Evolutionary conservation across 176 grass and related monocot genomes (phyloP), one percentile per base, ranked within the genome.

Genomic region (sorghum (Sorghum bicolor)): DNA sequence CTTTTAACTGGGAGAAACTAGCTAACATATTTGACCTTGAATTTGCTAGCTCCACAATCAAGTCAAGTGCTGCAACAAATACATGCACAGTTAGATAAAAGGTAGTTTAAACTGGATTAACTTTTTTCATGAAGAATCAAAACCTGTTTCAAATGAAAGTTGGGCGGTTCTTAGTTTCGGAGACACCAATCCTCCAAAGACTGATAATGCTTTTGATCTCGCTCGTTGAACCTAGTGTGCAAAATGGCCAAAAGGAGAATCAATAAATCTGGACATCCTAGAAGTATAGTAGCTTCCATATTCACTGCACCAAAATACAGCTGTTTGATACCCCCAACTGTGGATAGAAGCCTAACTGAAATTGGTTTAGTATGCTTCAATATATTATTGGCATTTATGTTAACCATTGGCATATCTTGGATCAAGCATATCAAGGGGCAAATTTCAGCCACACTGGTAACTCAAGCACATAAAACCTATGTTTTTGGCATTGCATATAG

Each of bases 71-170:
- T 94, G 85, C 87, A 94, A 5, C 70, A 80, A 83, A 87, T 4
- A 79, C 72, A 85, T 63, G 64, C 33, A 76, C 34, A 81, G 29
- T 80, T 50, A 80, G 38, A 79, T 74, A 87, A 77, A 25, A 76
- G 8, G 25, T 10, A 80, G 30, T 52, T 2, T 65, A 64, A 52
- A 34, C 4, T 15, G 3, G 7, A 62, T 31, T 34, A 20, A 32
- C 43, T 66, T 44, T 19, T 30, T 37, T 45, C 10, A 72, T 66
- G 41, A 90, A 82, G 10, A 75, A 29, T 4, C 40, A 24, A 83
- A 83, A 95, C 96, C 96, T 93, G 87, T 92, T 79, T 98, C 91
- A 64, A 98, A 98, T 74, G 96, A 98, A 86, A 87, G 71, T 85
- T 98, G 96, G 15, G 96, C 58, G 22, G 89, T 76, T 40, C 87